Evolutionary conservation across 352 stramenopile genomes (phyloP), one percentile per base, ranked within the genome.

Genomic region (Pythium phragmiticola): DNA sequence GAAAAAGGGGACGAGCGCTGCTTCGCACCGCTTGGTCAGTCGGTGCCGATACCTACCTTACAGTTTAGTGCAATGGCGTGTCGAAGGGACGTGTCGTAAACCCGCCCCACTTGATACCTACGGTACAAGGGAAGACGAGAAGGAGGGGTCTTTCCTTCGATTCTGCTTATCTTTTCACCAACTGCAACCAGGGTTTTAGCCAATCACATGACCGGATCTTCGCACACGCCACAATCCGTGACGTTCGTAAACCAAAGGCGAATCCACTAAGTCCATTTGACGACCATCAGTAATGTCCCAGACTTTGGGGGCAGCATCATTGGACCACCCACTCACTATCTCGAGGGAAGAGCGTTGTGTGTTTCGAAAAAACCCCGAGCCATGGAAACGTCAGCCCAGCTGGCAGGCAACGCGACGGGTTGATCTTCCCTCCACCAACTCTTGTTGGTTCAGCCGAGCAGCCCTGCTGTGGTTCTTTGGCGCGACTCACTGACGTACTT

Each of bases 161-260:
- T 68, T 67, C 58, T 69, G 59, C 50, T 66, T 66, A 41, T 66
- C 59, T 66, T 66, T 66, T 72, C 50, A 59, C 59, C 54, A 61
- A 57, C 55, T 60, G 52, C 51, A 65, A 74, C 52, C 19, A 49
- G 13, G 43, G 50, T 73, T 76, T 76, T 57, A 57, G 54, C 69
- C 69, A 73, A 73, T 71, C 60, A 69, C 2, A 46, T 23, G 16
- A 19, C 39, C 28, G 17, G 36, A 55, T 47, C 23, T 28, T 62
- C 36, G 58, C 60, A 68, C 36, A n/a, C 19, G 53, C 69, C 33
- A 26, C 21, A 61, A 61, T 65, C 45, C 7, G 8, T 0, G 0
- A 51, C 7, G 28, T 57, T 48, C 28, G n/a, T 72, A 65, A 65
- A 66, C 0, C 26, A 13, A 63, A 13, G 34, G 50, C 23, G n/a